Base-by-base conservation (phyloP, 495 filamentous ascomycete species). In the Podospora sp. region DNA sequence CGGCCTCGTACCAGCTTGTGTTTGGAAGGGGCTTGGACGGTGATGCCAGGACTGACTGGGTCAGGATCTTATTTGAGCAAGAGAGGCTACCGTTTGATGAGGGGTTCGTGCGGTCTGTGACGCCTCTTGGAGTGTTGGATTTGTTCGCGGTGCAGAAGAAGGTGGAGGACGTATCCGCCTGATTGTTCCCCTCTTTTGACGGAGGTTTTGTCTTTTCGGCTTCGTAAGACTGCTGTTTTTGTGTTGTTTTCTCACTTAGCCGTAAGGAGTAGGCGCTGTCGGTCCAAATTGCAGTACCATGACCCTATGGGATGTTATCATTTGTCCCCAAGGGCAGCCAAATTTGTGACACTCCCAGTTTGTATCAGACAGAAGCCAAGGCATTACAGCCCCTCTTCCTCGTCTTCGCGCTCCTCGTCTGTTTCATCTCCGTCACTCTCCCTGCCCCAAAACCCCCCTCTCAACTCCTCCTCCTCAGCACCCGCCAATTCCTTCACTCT, bases 81-180 rank as follows among this genome's bases (percentile, higher is more conserved):
- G 75, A 79, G 61, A 24, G 75, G 11, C 62, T 77, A 6, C 77
- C 77, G 24, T 73, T 72, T 55, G 70, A 71, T 7, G 64, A 75
- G 25, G 75, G 77, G 0, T 77, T 73, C 46, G 65, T 40, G 66
- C 49, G 73, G 16, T 67, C 71, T 0, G 64, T 65, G 2, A 73
- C 65, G 58, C 27, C 65, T 65, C 20, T 76, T 16, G 75, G 68
- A 3, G 46, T 68, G 7, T 25, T 50, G 1, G 69, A 72, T 12
- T 62, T 75, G 16, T 50, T 74, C n/a, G 64, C n/a, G 29, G n/a
- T 74, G 26, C 26, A 63, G 24, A 56, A 65, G 60, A 75, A 75
- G 72, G 68, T 75, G 0, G 35, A 68, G 40, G 69, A 22, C 33
- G 56, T 11, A 6, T 46, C 40, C 5, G 40, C 16, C 11, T 46